Percentiles rank a stretch among this genome's conserved stretches.
These are phyloP conservation scores for Ascochyta lentis DNA, from an alignment of 2,329 filamentous ascomycete species.

Conservation along the genomic window DNA sequence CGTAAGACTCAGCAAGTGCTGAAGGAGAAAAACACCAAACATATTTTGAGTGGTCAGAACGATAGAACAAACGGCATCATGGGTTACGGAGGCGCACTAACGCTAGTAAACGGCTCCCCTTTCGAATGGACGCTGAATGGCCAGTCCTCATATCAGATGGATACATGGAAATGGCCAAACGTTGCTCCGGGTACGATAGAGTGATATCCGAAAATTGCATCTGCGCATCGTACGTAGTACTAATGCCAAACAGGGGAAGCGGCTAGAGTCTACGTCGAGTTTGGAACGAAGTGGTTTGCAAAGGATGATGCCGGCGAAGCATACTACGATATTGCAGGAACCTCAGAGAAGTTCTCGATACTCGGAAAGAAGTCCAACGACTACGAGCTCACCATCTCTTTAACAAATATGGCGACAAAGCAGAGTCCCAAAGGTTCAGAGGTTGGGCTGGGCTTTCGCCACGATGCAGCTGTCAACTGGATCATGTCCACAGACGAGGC, in stretches of 20 bases:
- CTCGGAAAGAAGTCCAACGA: constrained; percentile 40
- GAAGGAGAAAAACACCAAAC: background rate
- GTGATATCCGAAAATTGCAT: background rate
- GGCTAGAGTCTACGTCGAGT: constrained; percentile 42
- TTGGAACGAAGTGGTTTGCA: constrained; percentile 34
- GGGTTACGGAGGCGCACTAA: constrained; percentile 43
- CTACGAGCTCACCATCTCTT: constrained; percentile 40
- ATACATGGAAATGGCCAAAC: constrained; percentile 47
- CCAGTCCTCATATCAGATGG: constrained; percentile 49
- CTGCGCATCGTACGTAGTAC: background rate
- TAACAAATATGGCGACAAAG: constrained; percentile 39
- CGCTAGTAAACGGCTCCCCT: constrained; percentile 51
- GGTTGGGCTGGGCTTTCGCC: constrained; percentile 45
- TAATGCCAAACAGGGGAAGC: constrained; percentile 29
- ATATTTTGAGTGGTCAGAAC: background rate
- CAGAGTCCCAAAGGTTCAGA: constrained; percentile 42
- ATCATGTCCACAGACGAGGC: constrained; percentile 47
- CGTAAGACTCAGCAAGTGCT: constrained; percentile 1
- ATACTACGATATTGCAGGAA: constrained; percentile 41
- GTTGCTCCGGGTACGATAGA: constrained; percentile 30
- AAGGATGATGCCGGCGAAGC: constrained; percentile 46
- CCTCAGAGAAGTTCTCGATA: constrained; percentile 40
- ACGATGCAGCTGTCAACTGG: constrained; percentile 47
- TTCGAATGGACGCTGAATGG: constrained; percentile 44
- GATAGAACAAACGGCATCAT: constrained; percentile 2